Evolutionary conservation across 495 filamentous ascomycete species (phyloP).

Genomic region (Tuber calosporum): DNA sequence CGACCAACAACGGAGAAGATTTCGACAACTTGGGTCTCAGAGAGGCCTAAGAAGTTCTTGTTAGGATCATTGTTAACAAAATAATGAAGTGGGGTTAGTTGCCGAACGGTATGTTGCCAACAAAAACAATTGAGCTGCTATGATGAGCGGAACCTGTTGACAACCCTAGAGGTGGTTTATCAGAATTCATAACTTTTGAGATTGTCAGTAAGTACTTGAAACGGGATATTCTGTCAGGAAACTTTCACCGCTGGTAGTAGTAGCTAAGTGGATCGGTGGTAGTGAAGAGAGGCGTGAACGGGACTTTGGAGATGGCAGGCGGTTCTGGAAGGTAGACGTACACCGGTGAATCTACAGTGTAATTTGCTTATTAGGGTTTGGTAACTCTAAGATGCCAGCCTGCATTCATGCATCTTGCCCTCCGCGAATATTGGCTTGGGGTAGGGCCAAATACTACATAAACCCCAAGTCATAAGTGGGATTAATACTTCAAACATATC

Average conservation of each 20-base stretch:
- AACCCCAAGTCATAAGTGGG: not conserved
- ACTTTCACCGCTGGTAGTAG: not conserved
- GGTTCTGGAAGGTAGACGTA: not conserved
- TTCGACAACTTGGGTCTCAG: conserved; percentile 85
- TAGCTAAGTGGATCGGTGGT: not conserved
- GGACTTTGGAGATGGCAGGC: not conserved
- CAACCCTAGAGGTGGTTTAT: not conserved
- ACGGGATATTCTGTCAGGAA: not conserved
- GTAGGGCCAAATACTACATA: not conserved
- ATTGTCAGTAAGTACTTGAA: not conserved
- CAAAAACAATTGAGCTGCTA: conserved; percentile 54
- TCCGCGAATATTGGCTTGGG: not conserved
- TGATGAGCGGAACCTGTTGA: conserved; percentile 1
- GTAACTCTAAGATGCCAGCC: not conserved
- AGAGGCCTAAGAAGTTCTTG: conserved; percentile 56
- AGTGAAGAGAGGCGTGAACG: not conserved
- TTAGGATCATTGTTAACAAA: conserved; percentile 8
- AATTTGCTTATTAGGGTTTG: not conserved
- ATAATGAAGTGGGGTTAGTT: conserved; percentile 17
- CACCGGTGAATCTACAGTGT: not conserved
- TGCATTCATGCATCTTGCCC: not conserved
- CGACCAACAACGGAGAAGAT: conserved; percentile 80
- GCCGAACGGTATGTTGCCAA: conserved; percentile 76
- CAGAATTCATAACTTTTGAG: not conserved
- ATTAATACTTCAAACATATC: not conserved